A percentile compares a stretch with the other conserved stretches of the same genome.
Evolutionary conservation across 257 asterid species (phyloP).

Genomic region (Solanum clarkiae): DNA sequence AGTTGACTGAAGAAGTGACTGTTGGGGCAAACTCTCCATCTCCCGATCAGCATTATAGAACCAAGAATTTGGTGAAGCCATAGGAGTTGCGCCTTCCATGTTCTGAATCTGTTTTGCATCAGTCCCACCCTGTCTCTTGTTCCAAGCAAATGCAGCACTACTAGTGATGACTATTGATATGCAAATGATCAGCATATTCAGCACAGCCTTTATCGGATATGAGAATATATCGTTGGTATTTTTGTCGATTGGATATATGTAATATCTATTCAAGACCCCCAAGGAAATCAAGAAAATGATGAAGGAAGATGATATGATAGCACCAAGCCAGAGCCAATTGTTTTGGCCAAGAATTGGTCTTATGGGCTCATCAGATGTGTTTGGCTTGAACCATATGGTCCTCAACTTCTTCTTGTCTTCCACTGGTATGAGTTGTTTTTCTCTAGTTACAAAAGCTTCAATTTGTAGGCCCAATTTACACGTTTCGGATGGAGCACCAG

Average conservation of each 20-base stretch:
- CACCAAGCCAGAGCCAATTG: constrained; percentile 63
- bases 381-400: constrained; percentile 51
- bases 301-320: constrained; percentile 52
- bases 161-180: constrained; percentile 24
- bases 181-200: constrained; percentile 43
- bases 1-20: constrained; percentile 32
- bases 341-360: constrained; percentile 45
- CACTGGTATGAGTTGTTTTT: constrained; percentile 6
- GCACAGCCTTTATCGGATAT: constrained; percentile 10
- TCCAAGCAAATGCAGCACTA: constrained; percentile 37
- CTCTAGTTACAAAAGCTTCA: constrained; percentile 69
- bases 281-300: constrained; percentile 41
- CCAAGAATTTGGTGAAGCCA: constrained; percentile 44
- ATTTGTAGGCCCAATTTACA: constrained; percentile 29
- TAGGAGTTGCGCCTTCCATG: constrained; percentile 51
- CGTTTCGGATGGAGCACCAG: constrained; percentile 25
- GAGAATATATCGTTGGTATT: constrained; percentile 38
- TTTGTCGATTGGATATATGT: constrained; percentile 55
- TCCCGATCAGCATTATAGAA: constrained; percentile 49
- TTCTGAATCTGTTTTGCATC: constrained; percentile 44
- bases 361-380: constrained; percentile 38
- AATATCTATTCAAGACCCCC: constrained; percentile 34
- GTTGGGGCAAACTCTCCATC: constrained; percentile 61
- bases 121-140: constrained; percentile 25
- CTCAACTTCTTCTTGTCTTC: constrained; percentile 14